Evolutionary conservation across 2,329 filamentous ascomycete genomes (phyloP), one percentile per base, ranked within the genome.

Genomic region (Thermothelomyces thermophilus): DNA sequence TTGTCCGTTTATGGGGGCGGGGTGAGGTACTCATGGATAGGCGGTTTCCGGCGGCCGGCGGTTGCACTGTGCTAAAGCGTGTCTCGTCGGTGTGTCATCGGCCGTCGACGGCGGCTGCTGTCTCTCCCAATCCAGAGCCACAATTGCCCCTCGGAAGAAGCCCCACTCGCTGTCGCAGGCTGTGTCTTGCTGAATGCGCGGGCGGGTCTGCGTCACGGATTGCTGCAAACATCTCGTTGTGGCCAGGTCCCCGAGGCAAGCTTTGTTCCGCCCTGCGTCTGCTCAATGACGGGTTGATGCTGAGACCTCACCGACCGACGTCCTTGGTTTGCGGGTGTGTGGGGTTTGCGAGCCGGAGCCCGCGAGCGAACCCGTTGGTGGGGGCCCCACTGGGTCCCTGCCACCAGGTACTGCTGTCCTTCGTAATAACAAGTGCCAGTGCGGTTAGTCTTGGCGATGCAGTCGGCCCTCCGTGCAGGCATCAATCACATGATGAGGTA

Each of bases 1-100:
- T 53, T 30, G 56, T 57, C 46, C 56, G 58, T 43, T 56, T 61
- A 35, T 55, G 59, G 11, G 58, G 53, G 13, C 54, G 56, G n/a
- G 59, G 53, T 28, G 58, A 60, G 49, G 50, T 51, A 37, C 54
- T 60, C 58, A 60, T 59, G 43, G 50, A 31, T 37, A 33, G 10
- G 41, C 10, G 24, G 41, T 19, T 42, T 17, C 22, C 20, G 31
- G 7, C 3, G 19, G 13, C n/a, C 28, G n/a, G 20, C 40, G 39
- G 31, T 28, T 19, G 33, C 33, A 16, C 33, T 35, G 33, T 49
- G 62, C 20, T 17, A 8, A 26, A 8, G 26, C 20, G 28, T 28
- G 39, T 16, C 36, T 33, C 24, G 5, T 26, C 41, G 34, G 41
- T 28, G n/a, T 64, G 63, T 67, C 40, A 49, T 33, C 40, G 40